Percentiles rank a stretch among this genome's conserved stretches.
Evolutionary conservation across 2,329 filamentous ascomycete genomes (phyloP).

Genomic region (Fusarium marasasianum): DNA sequence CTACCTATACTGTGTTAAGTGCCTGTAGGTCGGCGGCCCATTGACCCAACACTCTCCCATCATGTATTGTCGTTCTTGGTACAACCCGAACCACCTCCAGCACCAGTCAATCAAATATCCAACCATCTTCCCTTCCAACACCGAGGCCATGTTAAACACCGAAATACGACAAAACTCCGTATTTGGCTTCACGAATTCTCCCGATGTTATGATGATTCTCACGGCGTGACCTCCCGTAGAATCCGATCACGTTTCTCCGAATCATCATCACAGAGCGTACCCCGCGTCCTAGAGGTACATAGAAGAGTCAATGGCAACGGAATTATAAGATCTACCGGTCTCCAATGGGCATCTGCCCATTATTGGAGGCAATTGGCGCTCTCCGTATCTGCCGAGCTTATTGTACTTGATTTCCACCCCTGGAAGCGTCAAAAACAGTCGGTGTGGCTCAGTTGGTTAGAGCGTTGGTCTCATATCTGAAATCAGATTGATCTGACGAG

Average conservation of each 20-base stretch:
- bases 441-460: conserved; percentile 45
- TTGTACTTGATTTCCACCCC: neutral
- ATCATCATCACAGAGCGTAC: neutral
- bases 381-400: accelerated
- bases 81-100: conserved; percentile 19
- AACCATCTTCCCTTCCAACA: neutral
- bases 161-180: conserved; percentile 32
- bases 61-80: neutral
- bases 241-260: conserved; percentile 34
- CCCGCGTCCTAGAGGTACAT: neutral
- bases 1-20: neutral
- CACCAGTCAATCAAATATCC: neutral
- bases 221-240: conserved; percentile 22
- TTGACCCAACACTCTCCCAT: neutral
- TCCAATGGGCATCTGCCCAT: neutral
- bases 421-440: conserved; percentile 25
- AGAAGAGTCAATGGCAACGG: neutral
- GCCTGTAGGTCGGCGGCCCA: neutral
- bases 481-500: conserved; percentile 31
- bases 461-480: conserved; percentile 43
- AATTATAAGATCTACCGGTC: neutral
- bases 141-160: conserved; percentile 8
- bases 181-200: conserved; percentile 14
- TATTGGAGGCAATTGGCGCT: too few species aligned
- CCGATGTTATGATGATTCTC: conserved; percentile 11